Base-by-base conservation (phyloP, 306 rosid genomes). In the Quercus gilva region DNA sequence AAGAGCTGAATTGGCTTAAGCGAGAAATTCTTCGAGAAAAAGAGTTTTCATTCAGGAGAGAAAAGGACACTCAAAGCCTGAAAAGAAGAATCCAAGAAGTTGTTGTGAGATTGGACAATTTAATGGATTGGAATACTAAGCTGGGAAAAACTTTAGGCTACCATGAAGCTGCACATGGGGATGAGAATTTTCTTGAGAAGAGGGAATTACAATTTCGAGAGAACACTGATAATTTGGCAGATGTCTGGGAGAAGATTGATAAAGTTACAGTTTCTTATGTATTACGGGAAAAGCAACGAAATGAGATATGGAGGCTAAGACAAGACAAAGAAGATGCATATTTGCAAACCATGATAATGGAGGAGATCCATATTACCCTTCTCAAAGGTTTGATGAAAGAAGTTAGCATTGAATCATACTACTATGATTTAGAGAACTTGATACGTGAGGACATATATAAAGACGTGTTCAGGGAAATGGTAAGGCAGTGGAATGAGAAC, bases 401-500 rank as follows among this genome's bases (percentile, higher is more conserved):
- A 51, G 63, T 84, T 67, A 18, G 65, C 25, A 9, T 1, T 13
- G 71, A 83, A 28, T 67, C 80, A 53, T 20, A 31, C n/a, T n/a
- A 41, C 67, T 72, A 59, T 69, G 86, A 87, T 15, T 71, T 85
- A 29, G 91, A 89, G 86, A 86, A 53, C 31, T 74, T 74, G 58
- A 73, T 84, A 78, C 74, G 85, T 57, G 87, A 86, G 10, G 55
- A 21, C 55, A 74, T 86, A 49, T 84, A 63, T 51, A 78, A 75
- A 74, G 81, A 53, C 56, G 52, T 77, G 61, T 76, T 84, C 5
- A 81, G 75, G 28, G 88, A 90, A 79, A 45, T 33, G 73, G 49
- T 83, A 41, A 69, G 74, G 69, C 92, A 87, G 82, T 81, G 82
- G 90, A 86, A 88, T 60, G 88, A 81, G 43, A 73, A 28, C 49